Evolutionary conservation across 108 stramenopile species (phyloP), one percentile per base, ranked within the genome.

Genomic region (Mediolabrus comicus): DNA sequence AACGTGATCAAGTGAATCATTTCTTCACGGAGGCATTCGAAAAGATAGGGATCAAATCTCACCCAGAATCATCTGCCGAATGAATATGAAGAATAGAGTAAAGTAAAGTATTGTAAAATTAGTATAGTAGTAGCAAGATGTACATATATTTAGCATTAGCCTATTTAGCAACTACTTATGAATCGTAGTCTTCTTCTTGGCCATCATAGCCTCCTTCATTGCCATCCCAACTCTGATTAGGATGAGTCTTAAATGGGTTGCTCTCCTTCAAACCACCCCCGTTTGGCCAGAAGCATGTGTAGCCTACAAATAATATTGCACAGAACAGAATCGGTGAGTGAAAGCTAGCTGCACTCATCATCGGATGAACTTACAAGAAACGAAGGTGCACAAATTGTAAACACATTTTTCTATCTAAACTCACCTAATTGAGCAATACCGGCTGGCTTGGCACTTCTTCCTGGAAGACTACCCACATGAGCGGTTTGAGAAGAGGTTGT

Each of bases 191-290:
- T 22, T 49, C 19, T 22, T 1, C 46, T 9, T 49, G 19, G 6
- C 22, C 22, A 49, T 49, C 46, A 22, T 49, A 9, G 19, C 22
- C 46, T 43, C 17, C 41, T 22, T 49, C 46, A 24, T 49, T 22
- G 1, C 22, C 46, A 49, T 49, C 46, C 46, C 46, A 49, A 9
- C 16, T 22, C 22, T 49, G 46, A 22, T 49, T 49, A 17, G 46
- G 46, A 49, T 49, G 46, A 49, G 46, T 22, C 1, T 17, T 22
- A 49, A 49, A 49, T 22, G 46, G 46, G 9, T 49, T 46, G 46
- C 46, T 46, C 57, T 80, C 79, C 53, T 76, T 71, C 69, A 80
- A 53, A 17, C 79, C 79, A 31, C 79, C 79, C 34, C 79, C 79
- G 9, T 80, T 43, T 7, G 79, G 79, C 79, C 79, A 80, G 39